Percentiles rank a stretch among this genome's conserved stretches.
Evolutionary conservation across 1,284 basidiomycete genomes (phyloP).

Genomic region (Chalciporus piperatoides): DNA sequence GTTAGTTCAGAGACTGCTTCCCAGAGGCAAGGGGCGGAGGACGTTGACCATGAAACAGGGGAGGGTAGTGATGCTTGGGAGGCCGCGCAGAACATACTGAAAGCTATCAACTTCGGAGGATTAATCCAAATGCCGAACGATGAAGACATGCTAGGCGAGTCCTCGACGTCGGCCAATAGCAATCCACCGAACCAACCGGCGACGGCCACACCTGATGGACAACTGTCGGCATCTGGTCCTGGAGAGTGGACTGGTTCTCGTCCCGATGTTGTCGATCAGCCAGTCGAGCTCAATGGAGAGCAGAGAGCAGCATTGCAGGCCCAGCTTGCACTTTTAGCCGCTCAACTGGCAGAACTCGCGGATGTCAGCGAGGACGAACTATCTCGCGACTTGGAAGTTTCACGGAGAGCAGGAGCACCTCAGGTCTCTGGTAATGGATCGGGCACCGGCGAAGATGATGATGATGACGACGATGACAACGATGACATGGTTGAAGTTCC

Average conservation of each 20-base stretch:
- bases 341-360: constrained; percentile 58
- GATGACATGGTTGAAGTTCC: constrained; percentile 36
- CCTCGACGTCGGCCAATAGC: constrained; percentile 6
- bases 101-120: constrained; percentile 67
- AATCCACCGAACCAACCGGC: constrained; percentile 1
- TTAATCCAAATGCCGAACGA: constrained; percentile 43
- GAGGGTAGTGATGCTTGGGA: constrained; percentile 62
- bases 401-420: constrained; percentile 2
- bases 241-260: constrained; percentile 4
- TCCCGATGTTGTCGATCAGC: constrained; percentile 3
- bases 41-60: constrained; percentile 34
- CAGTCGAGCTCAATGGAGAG: constrained; percentile 28
- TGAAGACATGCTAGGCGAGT: constrained; percentile 26
- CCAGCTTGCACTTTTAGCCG: constrained; percentile 58
- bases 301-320: constrained; percentile 61
- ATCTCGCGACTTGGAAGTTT: constrained; percentile 28
- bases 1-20: constrained; percentile 3
- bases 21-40: constrained; percentile 16
- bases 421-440: constrained; percentile 11
- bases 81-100: constrained; percentile 71
- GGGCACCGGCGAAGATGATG: constrained; percentile 33
- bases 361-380: constrained; percentile 35
- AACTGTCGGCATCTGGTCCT: background rate
- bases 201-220: constrained; percentile 4
- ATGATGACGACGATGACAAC: constrained; percentile 30